Conservation (phyloP, 1,139 yeast species). For the Pichia sp. region DNA sequence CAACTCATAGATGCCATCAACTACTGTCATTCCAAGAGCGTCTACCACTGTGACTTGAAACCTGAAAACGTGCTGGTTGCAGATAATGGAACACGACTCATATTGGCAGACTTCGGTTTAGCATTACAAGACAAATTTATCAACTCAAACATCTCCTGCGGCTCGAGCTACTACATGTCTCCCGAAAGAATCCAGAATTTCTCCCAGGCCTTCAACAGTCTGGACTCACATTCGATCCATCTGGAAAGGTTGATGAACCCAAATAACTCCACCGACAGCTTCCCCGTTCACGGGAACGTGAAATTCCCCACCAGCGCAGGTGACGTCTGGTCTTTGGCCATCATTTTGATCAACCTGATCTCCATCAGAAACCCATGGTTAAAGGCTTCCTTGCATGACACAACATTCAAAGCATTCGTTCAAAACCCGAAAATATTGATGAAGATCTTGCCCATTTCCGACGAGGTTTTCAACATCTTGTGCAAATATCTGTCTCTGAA, state of each 20-base stretch:
- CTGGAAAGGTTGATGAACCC: conserved; percentile 29
- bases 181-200: conserved; percentile 70
- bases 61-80: conserved; percentile 83
- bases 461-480: conserved; percentile 55
- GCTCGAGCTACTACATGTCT: conserved; percentile 88
- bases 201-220: conserved; percentile 29
- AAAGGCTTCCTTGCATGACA: conserved; percentile 64
- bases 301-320: conserved; percentile 67
- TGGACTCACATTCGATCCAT: conserved; percentile 31
- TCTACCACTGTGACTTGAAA: conserved; percentile 86
- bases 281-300: conserved; percentile 39
- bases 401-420: conserved; percentile 51
- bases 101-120: conserved; percentile 81
- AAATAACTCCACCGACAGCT: conserved; percentile 13
- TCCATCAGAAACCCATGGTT: conserved; percentile 93
- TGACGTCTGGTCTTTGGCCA: conserved; percentile 87
- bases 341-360: conserved; percentile 71
- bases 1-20: conserved; percentile 72
- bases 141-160: conserved; percentile 75
- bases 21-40: conserved; percentile 61
- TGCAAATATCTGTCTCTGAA: conserved; percentile 51
- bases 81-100: conserved; percentile 54
- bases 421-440: conserved; percentile 50
- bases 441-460: conserved; percentile 64
- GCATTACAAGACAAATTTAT: conserved; percentile 60